Conservation (phyloP, 1,139 yeast genomes). For the Petasospora rhodanensis region DNA sequence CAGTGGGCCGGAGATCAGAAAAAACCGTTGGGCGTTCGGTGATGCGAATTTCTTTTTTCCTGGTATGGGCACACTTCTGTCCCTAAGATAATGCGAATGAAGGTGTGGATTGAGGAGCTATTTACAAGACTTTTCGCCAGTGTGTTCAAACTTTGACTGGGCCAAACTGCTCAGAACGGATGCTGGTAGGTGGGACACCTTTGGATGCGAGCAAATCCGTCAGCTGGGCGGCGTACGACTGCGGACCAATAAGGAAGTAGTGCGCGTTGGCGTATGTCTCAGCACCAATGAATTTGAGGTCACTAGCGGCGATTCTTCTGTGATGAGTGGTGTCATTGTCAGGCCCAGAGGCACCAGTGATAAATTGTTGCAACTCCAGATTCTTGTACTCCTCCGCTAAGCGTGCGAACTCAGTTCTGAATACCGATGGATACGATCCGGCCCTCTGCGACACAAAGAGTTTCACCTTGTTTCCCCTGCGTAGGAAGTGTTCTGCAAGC, state of each 20-base stretch:
- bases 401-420: constrained; percentile 11
- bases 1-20: too few relatives aligned
- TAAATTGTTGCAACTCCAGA: constrained; percentile 16
- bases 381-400: constrained; percentile 7
- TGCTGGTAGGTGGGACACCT: constrained; percentile 12
- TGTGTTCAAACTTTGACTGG: too few relatives aligned
- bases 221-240: constrained; percentile 16
- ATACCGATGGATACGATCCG: constrained; percentile 10
- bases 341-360: constrained; percentile 4
- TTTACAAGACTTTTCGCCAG: too few relatives aligned
- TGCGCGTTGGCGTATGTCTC: constrained; percentile 8
- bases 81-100: too few relatives aligned
- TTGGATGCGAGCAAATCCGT: constrained; percentile 4
- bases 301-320: constrained; percentile 4
- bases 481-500: constrained; percentile 17
- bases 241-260: constrained; percentile 23
- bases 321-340: neutral
- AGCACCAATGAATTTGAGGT: constrained; percentile 9
- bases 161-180: constrained; percentile 24
- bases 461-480: constrained; percentile 15
- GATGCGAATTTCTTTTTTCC: too few relatives aligned
- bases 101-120: too few relatives aligned
- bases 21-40: too few relatives aligned
- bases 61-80: too few relatives aligned
- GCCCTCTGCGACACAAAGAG: constrained; percentile 19